A percentile compares a stretch with the other conserved stretches of the same genome.
These are phyloP conservation scores for Monosporozyma aerobia DNA, from an alignment of 805 yeast genomes.

Conservation along the genomic window DNA sequence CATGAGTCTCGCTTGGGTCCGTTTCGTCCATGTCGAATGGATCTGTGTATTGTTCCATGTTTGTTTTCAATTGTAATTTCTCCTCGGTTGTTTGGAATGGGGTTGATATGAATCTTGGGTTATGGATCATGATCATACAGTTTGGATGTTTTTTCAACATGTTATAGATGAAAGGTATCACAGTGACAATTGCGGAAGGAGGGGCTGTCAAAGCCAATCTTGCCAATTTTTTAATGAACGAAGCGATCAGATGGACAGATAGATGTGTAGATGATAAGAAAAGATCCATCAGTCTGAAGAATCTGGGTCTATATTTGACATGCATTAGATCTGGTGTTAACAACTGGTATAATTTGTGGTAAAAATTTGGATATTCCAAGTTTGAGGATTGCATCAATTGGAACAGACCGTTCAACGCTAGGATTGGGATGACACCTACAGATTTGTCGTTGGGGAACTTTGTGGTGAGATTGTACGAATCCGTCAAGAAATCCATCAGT, in stretches of 20 bases:
- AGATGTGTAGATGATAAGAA: slow-evolving; percentile 83
- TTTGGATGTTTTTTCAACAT: slow-evolving; percentile 85
- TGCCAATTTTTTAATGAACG: slow-evolving; percentile 77
- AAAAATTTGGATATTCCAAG: slow-evolving; percentile 88
- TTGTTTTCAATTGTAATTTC: slow-evolving; percentile 17
- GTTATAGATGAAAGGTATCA: slow-evolving; percentile 87
- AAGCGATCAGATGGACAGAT: slow-evolving; percentile 74
- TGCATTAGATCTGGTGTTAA: slow-evolving; percentile 69
- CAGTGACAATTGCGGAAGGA: slow-evolving; percentile 79
- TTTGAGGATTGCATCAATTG: slow-evolving; percentile 73
- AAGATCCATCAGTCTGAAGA: slow-evolving; percentile 75
- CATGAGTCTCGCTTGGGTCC: slow-evolving; percentile 73
- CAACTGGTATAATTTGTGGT: slow-evolving; percentile 68
- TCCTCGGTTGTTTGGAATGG: slow-evolving; percentile 22
- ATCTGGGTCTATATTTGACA: slow-evolving; percentile 74
- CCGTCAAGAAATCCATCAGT: slow-evolving; percentile 90
- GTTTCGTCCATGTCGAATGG: slow-evolving; percentile 54
- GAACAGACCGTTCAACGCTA: slow-evolving; percentile 82
- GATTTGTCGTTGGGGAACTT: slow-evolving; percentile 17
- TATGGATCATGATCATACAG: slow-evolving; percentile 82
- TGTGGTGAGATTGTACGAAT: slow-evolving; percentile 49
- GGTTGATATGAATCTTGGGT: slow-evolving; percentile 24
- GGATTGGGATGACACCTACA: slow-evolving; percentile 54
- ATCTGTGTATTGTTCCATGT: slow-evolving; percentile 38
- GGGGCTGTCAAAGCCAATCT: slow-evolving; percentile 68